Conservation (phyloP, 768 basidiomycete genomes). For the Mycena belliarum region DNA sequence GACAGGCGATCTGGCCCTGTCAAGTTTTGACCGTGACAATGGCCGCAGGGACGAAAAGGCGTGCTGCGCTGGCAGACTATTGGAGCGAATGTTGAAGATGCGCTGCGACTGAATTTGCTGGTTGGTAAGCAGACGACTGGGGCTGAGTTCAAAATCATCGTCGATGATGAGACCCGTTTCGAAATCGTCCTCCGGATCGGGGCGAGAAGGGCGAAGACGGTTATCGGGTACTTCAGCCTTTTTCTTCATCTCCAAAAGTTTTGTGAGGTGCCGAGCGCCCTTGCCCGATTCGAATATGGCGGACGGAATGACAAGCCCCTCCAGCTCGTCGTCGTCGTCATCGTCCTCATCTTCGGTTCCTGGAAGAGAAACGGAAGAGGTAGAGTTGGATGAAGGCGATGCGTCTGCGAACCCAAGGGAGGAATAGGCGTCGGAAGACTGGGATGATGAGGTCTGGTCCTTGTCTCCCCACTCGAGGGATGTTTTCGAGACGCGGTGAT, state of each 20-base stretch:
- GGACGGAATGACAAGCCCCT: constrained; percentile 78
- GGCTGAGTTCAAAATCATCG: constrained; percentile 81
- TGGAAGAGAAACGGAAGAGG: constrained; percentile 63
- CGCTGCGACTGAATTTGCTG: constrained; percentile 44
- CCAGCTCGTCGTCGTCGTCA: constrained; percentile 73
- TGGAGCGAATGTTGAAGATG: constrained; percentile 49
- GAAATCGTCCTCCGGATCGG: constrained; percentile 82
- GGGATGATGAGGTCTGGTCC: constrained; percentile 79
- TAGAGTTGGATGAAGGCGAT: constrained; percentile 71
- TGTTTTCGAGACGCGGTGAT: constrained; percentile 77
- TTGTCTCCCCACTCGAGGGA: constrained; percentile 87
- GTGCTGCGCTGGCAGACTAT: constrained; percentile 57
- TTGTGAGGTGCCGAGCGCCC: constrained; percentile 50
- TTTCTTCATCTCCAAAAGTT: constrained; percentile 56
- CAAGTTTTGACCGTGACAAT: constrained; percentile 59
- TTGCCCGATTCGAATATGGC: constrained; percentile 75
- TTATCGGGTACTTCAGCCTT: constrained; percentile 45
- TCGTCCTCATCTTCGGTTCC: constrained; percentile 71
- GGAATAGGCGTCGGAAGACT: constrained; percentile 87
- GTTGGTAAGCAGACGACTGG: constrained; percentile 64
- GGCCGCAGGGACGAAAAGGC: constrained; percentile 53
- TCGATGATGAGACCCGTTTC: constrained; percentile 84
- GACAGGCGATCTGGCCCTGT: constrained; percentile 72
- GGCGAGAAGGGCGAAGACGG: constrained; percentile 49
- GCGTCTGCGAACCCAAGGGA: constrained; percentile 73